These are phyloP conservation scores for Suhomyces panamericanus DNA, from an alignment of 1,139 yeast genomes.

Conservation along the genomic window DNA sequence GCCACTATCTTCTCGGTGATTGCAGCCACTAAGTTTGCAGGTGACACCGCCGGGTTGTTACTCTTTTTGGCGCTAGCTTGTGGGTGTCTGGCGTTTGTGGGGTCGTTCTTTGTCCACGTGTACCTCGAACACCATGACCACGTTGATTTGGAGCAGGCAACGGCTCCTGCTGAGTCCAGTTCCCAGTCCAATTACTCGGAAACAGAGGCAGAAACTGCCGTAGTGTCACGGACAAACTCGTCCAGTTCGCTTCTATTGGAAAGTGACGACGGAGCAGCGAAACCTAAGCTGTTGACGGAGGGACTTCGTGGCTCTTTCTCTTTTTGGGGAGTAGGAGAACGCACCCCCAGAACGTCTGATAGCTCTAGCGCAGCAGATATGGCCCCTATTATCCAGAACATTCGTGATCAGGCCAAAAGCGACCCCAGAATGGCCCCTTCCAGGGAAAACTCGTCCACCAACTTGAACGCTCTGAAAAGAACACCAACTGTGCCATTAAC, in stretches of 20 bases:
- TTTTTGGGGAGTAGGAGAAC: constrained; percentile 39
- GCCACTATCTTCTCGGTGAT: constrained; percentile 47
- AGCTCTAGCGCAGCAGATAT: constrained; percentile 19
- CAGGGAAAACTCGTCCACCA: constrained; percentile 17
- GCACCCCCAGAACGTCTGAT: constrained; percentile 28
- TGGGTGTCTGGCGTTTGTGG: constrained; percentile 37
- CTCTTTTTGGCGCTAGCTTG: constrained; percentile 39
- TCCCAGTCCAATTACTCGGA: not conserved
- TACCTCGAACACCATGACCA: constrained; percentile 26
- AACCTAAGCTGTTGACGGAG: constrained; percentile 7
- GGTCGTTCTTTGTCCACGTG: constrained; percentile 41
- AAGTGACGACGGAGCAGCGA: constrained; percentile 1
- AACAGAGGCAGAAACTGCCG: constrained; percentile 10
- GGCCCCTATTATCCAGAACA: constrained; percentile 16
- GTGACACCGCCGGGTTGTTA: constrained; percentile 44
- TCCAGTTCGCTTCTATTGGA: constrained; percentile 6
- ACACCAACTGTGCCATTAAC: not conserved
- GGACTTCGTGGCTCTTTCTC: constrained; percentile 38
- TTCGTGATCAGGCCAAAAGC: constrained; percentile 14
- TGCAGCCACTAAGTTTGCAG: constrained; percentile 46
- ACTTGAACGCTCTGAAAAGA: constrained; percentile 4
- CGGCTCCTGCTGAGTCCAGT: not conserved
- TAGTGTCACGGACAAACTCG: constrained; percentile 7
- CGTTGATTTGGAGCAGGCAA: constrained; percentile 6
- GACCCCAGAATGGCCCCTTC: constrained; percentile 9